Base-by-base conservation (phyloP, 1,284 basidiomycete genomes). In the Heterobasidion occidentale region DNA sequence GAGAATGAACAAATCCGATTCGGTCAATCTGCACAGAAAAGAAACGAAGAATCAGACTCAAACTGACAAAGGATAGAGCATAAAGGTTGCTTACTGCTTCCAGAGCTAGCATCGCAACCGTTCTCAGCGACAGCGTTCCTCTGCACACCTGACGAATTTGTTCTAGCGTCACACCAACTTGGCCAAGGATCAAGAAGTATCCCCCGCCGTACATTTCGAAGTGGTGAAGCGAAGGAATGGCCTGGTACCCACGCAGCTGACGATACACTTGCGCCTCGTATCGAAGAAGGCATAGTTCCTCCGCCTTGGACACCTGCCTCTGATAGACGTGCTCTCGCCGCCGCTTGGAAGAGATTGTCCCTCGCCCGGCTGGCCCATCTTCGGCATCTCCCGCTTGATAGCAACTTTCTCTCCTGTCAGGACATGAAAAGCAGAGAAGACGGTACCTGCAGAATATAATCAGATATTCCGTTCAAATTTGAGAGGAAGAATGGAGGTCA, bases 171-270 rank as follows among this genome's bases (percentile, higher is more conserved):
- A 61, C 53, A 3, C 63, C 62, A 11, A 65, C 47, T 20, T 34
- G 53, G n/a, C 64, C 64, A 49, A 65, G 52, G 15, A 64, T 53
- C 8, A 63, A 11, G 14, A 63, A 50, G 45, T 59, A 47, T 5
- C 55, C 27, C 9, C 53, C 52, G 5, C 53, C 50, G 7, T 61
- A 55, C 0, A 20, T 12, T 5, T 59, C 62, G 33, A 46, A 52
- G 54, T 58, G 62, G 33, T 46, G 59, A 7, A 60, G 36, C 7
- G 36, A 15, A 15, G 55, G 54, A 17, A 61, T 53, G 7, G 52
- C 55, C 4, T 46, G 45, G 9, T 36, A 47, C 2, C 55, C 56
- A 8, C 51, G 36, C 7, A 60, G 54, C 14, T 57, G 51, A 11
- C 35, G n/a, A 33, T 60, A 58, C 4, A 62, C 46, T 14, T 14